Conservation (phyloP, 2,329 filamentous ascomycete species). For the Hansfordia pulvinata region DNA sequence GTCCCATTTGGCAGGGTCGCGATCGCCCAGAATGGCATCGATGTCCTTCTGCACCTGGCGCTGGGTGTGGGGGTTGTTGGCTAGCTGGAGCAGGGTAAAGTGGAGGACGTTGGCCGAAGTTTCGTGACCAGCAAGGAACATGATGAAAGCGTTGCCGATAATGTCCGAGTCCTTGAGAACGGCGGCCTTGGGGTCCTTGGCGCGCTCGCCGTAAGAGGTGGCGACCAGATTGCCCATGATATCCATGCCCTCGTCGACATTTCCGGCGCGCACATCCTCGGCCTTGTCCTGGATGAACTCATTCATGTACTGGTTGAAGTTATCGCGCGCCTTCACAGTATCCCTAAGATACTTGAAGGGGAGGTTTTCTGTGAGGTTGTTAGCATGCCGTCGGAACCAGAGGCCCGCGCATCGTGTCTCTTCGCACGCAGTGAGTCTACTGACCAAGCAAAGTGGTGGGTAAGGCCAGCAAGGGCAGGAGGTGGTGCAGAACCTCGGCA, state of each 20-base stretch:
- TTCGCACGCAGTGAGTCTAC: no score
- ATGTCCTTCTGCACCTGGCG: slow-evolving; percentile 55
- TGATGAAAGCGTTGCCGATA: slow-evolving; percentile 57
- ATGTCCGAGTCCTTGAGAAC: slow-evolving; percentile 42
- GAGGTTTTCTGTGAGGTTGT: slow-evolving; percentile 24
- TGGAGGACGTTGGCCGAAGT: slow-evolving; percentile 66
- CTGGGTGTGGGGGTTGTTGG: slow-evolving; percentile 50
- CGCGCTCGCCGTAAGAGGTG: slow-evolving; percentile 1
- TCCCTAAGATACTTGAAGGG: slow-evolving; percentile 25
- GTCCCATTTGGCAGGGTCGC: slow-evolving; percentile 49
- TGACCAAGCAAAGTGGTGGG: no score
- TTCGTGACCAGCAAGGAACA: slow-evolving; percentile 64
- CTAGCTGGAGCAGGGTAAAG: slow-evolving; percentile 56
- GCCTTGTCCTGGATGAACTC: slow-evolving; percentile 34
- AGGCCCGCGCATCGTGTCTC: no score
- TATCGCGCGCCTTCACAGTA: slow-evolving; percentile 27
- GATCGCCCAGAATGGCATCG: slow-evolving; percentile 46
- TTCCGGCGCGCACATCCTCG: background rate
- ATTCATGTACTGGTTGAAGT: slow-evolving; percentile 44
- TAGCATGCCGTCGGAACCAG: no score
- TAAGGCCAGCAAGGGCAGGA: slow-evolving; percentile 33
- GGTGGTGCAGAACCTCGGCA: slow-evolving; percentile 32
- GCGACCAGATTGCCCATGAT: slow-evolving; percentile 5
- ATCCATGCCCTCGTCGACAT: slow-evolving; percentile 13
- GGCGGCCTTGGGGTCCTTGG: slow-evolving; percentile 1